Conservation (phyloP, 169 alveolate species). For the Plasmodium relictum region DNA sequence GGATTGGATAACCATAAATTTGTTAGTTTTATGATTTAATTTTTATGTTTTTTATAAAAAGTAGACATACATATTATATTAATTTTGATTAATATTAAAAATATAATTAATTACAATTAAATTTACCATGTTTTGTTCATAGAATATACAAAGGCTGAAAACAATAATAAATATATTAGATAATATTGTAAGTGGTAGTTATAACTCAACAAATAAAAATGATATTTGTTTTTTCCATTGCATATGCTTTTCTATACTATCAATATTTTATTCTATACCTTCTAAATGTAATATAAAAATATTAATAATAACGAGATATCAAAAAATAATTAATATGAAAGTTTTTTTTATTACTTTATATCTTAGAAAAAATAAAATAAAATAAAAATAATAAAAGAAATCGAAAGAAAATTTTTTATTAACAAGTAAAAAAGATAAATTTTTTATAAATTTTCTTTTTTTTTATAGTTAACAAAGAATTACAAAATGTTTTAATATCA, state of each 20-base stretch:
- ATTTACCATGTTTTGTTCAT: neutral
- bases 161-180: conserved; percentile 51
- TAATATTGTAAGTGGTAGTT: neutral
- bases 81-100: neutral
- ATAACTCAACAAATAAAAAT: neutral
- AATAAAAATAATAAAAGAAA: neutral
- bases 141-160: conserved; percentile 68
- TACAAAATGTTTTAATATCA: conserved; percentile 41
- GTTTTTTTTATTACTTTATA: too few species aligned
- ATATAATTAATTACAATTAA: neutral
- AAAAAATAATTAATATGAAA: too few species aligned
- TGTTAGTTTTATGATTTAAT: conserved; percentile 31
- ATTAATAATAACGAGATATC: too few species aligned
- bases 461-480: conserved; percentile 44
- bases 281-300: conserved; percentile 52
- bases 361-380: neutral
- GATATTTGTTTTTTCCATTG: conserved; percentile 45
- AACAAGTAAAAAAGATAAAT: neutral
- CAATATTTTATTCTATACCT: conserved; percentile 75
- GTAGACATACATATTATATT: neutral
- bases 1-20: conserved; percentile 70
- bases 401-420: neutral
- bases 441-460: neutral
- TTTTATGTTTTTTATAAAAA: neutral
- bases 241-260: conserved; percentile 60